Percentiles rank a stretch among this genome's conserved stretches.
phyloP scores from a whole-genome alignment of 1,284 basidiomycete genomes.

The Heliocybe sulcata region DNA sequence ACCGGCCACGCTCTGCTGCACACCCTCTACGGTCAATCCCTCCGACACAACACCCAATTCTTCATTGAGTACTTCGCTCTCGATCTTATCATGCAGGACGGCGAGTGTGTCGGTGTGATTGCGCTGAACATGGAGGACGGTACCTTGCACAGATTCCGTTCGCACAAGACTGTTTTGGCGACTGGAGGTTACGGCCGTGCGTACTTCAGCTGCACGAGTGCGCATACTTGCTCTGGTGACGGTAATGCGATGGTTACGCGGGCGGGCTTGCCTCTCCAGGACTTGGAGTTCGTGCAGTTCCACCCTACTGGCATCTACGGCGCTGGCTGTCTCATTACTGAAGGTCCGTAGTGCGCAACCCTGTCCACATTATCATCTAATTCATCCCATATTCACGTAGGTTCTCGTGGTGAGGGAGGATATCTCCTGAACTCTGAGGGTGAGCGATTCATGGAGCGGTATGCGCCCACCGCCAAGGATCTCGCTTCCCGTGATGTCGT shows the following conservation, averaged over 20 bases:
- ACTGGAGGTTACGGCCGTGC: conserved; percentile 98
- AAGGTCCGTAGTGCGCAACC: conserved; percentile 48
- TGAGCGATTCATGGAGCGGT: conserved; percentile 99
- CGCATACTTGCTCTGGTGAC: conserved; percentile 98
- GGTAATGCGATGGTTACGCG: conserved; percentile 98
- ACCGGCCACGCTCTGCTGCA: conserved; percentile 98
- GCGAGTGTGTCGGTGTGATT: conserved; percentile 98
- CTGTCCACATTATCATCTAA: conserved; percentile 8
- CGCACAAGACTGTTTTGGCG: conserved; percentile 97
- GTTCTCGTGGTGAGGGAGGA: conserved; percentile 98
- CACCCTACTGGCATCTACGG: conserved; percentile 99
- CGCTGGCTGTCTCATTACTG: conserved; percentile 97
- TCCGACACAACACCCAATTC: conserved; percentile 99
- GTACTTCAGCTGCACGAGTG: conserved; percentile 98
- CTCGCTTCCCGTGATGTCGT: conserved; percentile 99
- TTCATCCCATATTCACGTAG: conserved; percentile 29
- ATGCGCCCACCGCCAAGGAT: conserved; percentile 99
- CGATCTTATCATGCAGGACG: conserved; percentile 97
- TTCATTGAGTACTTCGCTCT: conserved; percentile 99
- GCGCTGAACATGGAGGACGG: conserved; percentile 99
- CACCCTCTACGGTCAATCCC: conserved; percentile 98
- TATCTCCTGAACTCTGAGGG: conserved; percentile 98
- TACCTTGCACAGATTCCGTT: conserved; percentile 96
- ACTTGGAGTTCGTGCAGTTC: conserved; percentile 99
- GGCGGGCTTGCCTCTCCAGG: conserved; percentile 95